These are phyloP conservation scores for Fusarium scirpi DNA, from an alignment of 2,329 filamentous ascomycete species.

Conservation along the genomic window DNA sequence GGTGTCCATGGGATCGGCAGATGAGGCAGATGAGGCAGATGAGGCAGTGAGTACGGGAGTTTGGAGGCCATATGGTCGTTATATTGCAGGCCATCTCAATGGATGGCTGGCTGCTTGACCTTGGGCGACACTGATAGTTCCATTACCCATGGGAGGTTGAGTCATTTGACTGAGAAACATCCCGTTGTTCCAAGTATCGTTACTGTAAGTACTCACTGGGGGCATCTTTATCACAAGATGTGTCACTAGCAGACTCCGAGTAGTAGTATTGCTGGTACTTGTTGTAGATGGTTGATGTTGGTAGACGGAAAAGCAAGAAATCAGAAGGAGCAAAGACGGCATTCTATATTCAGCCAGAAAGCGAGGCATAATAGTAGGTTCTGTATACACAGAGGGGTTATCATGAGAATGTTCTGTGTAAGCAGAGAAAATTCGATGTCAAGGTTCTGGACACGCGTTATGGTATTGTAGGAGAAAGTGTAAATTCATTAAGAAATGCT, in stretches of 20 bases:
- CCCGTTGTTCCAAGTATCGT: no score
- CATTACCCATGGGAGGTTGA: no score
- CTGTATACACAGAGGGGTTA: background rate
- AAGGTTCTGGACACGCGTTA: background rate
- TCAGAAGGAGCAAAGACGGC: background rate
- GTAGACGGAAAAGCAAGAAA: background rate
- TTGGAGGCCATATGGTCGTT: no score
- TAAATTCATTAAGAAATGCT: background rate
- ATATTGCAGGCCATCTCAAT: no score
- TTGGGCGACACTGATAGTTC: no score
- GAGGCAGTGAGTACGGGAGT: no score
- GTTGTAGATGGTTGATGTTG: background rate
- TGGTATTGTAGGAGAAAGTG: background rate
- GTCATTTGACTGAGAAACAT: no score
- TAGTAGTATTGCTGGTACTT: background rate
- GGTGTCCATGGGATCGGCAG: background rate
- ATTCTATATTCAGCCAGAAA: background rate
- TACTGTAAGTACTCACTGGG: no score
- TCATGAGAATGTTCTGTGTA: background rate
- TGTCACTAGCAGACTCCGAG: no score
- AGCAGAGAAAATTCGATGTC: background rate
- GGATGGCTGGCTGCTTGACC: no score
- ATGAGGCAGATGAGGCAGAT: no score
- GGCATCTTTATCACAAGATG: no score
- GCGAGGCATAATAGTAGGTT: background rate